Conservation (phyloP, 768 basidiomycete species). For the Chalciporus sphaerocephalus region DNA sequence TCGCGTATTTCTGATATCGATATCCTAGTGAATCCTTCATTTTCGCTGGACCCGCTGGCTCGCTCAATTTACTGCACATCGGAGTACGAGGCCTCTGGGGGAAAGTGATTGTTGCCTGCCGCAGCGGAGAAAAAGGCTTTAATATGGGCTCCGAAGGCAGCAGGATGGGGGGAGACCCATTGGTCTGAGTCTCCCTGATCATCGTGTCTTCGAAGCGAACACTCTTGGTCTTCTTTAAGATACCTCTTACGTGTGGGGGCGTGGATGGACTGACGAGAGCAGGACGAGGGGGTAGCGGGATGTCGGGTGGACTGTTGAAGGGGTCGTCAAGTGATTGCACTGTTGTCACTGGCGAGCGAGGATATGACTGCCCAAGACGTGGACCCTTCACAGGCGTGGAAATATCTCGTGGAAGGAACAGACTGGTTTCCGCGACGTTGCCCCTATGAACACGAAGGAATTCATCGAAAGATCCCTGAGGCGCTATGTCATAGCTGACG, state of each 20-base stretch:
- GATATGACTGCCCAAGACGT: neutral
- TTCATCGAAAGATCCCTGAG: constrained; percentile 5
- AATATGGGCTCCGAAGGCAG: neutral
- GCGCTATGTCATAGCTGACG: constrained; percentile 19
- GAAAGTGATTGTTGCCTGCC: neutral
- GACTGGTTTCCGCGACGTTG: constrained; percentile 1
- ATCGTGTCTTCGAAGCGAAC: constrained; percentile 35
- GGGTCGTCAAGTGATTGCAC: constrained; percentile 6
- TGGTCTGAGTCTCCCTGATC: constrained; percentile 2
- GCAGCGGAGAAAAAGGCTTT: constrained; percentile 8
- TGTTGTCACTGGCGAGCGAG: neutral
- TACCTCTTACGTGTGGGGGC: constrained; percentile 31
- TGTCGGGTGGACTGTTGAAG: constrained; percentile 15
- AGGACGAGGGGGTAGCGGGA: constrained; percentile 20
- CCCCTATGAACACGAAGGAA: constrained; percentile 1
- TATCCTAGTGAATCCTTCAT: neutral
- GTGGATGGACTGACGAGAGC: constrained; percentile 26
- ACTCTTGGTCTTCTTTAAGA: constrained; percentile 38
- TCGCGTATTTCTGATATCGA: neutral
- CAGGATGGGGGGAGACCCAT: neutral
- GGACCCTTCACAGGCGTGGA: constrained; percentile 9
- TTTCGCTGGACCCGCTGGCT: neutral
- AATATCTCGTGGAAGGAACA: constrained; percentile 12
- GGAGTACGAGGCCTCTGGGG: constrained; percentile 14
- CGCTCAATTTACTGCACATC: neutral